phyloP scores from a whole-genome alignment of 306 rosid genomes.

The Nissolia schottii region DNA sequence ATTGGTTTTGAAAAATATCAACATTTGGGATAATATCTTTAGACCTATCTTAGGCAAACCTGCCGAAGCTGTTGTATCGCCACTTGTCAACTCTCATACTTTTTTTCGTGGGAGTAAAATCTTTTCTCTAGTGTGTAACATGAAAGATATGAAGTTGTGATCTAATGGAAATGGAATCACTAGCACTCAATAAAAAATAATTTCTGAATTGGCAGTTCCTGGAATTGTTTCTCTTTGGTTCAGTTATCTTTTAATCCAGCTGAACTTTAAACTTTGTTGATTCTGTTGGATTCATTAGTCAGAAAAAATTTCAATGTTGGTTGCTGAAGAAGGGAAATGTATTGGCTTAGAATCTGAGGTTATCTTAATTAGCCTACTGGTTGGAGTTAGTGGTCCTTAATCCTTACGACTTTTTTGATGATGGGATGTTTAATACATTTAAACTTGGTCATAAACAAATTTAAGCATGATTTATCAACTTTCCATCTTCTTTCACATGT shows the following conservation, averaged over 20 bases:
- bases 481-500: background rate
- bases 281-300: background rate
- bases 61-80: background rate
- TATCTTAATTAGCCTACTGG: background rate
- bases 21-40: background rate
- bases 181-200: background rate
- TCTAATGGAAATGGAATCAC: background rate
- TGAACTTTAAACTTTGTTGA: background rate
- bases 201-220: background rate
- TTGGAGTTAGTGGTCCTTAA: background rate
- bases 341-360: constrained; percentile 3
- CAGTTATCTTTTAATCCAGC: background rate
- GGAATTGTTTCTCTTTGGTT: constrained; percentile 9
- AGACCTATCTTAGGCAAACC: background rate
- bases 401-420: no score
- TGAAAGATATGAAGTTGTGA: background rate
- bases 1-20: background rate
- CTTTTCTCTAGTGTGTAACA: background rate
- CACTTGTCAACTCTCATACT: background rate
- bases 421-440: background rate
- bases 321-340: background rate
- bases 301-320: background rate
- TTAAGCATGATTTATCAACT: background rate
- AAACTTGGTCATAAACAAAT: constrained; percentile 7
- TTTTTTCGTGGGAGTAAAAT: background rate